Percentiles rank a stretch among this genome's conserved stretches.
These are phyloP conservation scores for Venturiaceae sp. DNA, from an alignment of 2,329 filamentous ascomycete genomes.

Conservation along the genomic window DNA sequence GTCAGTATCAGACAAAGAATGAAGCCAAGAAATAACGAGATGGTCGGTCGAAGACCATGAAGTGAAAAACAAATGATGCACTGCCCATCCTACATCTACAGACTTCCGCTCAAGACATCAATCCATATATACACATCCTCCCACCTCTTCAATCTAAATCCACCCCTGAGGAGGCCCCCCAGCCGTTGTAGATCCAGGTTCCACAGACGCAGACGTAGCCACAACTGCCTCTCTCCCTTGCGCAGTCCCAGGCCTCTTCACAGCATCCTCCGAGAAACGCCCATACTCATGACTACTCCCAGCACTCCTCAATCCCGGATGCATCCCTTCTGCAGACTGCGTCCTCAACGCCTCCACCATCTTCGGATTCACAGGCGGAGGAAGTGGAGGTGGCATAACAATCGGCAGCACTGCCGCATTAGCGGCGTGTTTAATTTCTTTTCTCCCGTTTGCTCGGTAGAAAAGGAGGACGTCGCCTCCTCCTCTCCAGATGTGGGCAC, in stretches of 20 bases:
- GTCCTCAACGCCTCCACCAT: background rate
- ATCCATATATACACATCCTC: background rate
- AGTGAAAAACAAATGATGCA: no score
- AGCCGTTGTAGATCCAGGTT: background rate
- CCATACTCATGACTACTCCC: background rate
- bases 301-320: background rate
- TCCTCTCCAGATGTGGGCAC: slow-evolving; percentile 87
- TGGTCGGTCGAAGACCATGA: no score
- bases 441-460: slow-evolving; percentile 88
- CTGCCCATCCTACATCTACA: no score
- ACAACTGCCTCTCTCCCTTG: background rate
- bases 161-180: background rate
- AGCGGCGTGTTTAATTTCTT: slow-evolving; percentile 40
- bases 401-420: no score
- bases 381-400: background rate
- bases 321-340: background rate
- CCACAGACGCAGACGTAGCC: background rate
- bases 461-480: slow-evolving; percentile 85
- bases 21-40: no score
- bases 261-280: background rate
- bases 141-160: background rate
- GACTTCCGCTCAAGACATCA: no score
- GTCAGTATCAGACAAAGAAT: no score
- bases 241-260: background rate
- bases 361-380: background rate